Evolutionary conservation across 805 yeast genomes (phyloP), one percentile per base, ranked within the genome.

Genomic region (Schizosaccharomyces osmophilus): DNA sequence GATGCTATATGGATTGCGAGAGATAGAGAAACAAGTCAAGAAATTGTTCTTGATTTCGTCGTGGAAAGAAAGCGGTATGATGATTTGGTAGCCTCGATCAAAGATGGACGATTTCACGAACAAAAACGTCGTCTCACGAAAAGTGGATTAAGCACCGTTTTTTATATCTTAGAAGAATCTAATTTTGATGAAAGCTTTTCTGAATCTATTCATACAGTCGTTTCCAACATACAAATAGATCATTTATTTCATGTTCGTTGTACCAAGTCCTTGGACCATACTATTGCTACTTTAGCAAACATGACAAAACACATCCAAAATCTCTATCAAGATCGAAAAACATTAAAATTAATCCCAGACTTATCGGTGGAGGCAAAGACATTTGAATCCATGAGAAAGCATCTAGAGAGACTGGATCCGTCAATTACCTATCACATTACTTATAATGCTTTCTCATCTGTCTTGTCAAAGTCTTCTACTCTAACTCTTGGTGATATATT

Each of bases 1-100:
- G 99, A 93, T 73, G 83, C 84, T 0, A 64, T 84, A 9, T 93
- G 97, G 98, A 76, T 88, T 2, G 98, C 96, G 0, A 77, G 78
- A 62, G 78, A 87, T 67, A 78, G 73, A 61, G 66, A 63, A 0
- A 78, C 85, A 0, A 76, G 78, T 1, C 77, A 78, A 61, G 82
- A 82, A 62, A 87, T 82, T 4, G 83, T 86, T 0, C 71, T 93
- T 19, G 85, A 90, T 69, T 82, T 80, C 64, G 84, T 93, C n/a
- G 78, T 90, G 58, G 99, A 93, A 73, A 76, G 99, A 48, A 93
- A 93, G 71, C 74, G 96, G 62, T 71, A 89, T 55, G 95, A 87
- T 68, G 99, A 93, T 74, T 77, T 93, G 67, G 84, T 84, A 0
- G 68, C 75, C 42, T 85, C 95, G 61, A 87, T 93, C 58, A 78